Evolutionary conservation across 1,139 yeast species (phyloP).

Genomic region (Schwanniomyces etchellsii): DNA sequence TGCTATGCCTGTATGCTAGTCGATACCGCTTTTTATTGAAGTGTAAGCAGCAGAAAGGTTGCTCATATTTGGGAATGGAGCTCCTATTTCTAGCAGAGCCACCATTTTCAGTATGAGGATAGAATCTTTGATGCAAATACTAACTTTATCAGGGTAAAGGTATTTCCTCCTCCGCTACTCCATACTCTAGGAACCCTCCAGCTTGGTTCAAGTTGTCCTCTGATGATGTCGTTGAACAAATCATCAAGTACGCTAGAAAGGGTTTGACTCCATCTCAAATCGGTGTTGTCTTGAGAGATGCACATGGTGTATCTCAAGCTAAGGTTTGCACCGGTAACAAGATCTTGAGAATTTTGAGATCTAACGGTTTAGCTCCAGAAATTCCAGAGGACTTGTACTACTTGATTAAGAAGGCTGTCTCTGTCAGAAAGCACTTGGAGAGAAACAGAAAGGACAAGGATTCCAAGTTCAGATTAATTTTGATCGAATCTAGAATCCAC

Average conservation of each 20-base stretch:
- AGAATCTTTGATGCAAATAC: conserved; percentile 13
- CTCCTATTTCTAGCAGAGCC: conserved; percentile 3
- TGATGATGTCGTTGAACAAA: conserved; percentile 95
- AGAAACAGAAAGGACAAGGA: conserved; percentile 99
- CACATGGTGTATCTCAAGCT: conserved; percentile 99
- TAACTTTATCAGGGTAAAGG: conserved; percentile 84
- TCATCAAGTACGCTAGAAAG: conserved; percentile 99
- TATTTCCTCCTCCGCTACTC: conserved; percentile 97
- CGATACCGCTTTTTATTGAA: conserved; percentile 17
- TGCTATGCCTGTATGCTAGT: conserved; percentile 13
- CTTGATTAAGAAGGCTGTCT: conserved; percentile 98
- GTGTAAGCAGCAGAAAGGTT: conserved; percentile 7
- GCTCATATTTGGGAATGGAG: not conserved
- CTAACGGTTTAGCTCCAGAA: conserved; percentile 99
- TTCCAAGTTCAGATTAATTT: conserved; percentile 99
- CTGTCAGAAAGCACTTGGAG: conserved; percentile 99
- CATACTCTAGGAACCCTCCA: conserved; percentile 98
- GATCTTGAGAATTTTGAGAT: conserved; percentile 97
- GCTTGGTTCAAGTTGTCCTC: conserved; percentile 98
- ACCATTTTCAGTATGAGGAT: conserved; percentile 5
- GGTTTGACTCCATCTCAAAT: conserved; percentile 99
- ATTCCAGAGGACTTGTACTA: conserved; percentile 99
- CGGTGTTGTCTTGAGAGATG: conserved; percentile 99
- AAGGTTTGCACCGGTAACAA: conserved; percentile 99
- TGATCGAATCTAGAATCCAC: conserved; percentile 99